phyloP scores from a whole-genome alignment of 2,329 filamentous ascomycete species.

The Exophiala alcalophila region DNA sequence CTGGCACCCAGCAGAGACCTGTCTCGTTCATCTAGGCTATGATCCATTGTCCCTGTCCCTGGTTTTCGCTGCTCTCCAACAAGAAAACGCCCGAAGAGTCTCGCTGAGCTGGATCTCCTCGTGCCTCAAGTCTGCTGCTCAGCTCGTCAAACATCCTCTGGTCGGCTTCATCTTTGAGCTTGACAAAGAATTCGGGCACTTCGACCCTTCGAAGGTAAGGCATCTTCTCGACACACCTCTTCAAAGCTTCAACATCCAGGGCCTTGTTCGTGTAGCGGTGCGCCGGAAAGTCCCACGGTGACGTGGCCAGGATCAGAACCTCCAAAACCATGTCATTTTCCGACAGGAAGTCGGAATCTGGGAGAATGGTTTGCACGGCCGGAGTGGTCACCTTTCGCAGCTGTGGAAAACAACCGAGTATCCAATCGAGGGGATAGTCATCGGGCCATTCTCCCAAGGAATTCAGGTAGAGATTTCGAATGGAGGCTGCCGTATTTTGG shows the following conservation, averaged over 20 bases:
- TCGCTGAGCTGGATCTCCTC: slow-evolving; percentile 5
- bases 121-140: slow-evolving; percentile 3
- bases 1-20: too few relatives aligned
- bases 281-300: too few relatives aligned
- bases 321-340: background rate
- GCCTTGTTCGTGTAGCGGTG: too few relatives aligned
- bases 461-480: slow-evolving; percentile 5
- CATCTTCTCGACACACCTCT: slow-evolving; percentile 6
- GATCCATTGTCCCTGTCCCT: background rate
- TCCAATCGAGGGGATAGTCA: too few relatives aligned
- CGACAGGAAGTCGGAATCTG: background rate
- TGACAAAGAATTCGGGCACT: slow-evolving; percentile 1
- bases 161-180: background rate
- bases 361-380: too few relatives aligned
- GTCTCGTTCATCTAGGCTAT: too few relatives aligned
- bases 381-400: slow-evolving; percentile 1
- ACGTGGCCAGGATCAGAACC: too few relatives aligned
- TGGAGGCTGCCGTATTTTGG: slow-evolving; percentile 1
- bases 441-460: background rate
- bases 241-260: background rate
- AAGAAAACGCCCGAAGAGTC: slow-evolving; percentile 13
- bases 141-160: slow-evolving; percentile 1
- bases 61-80: background rate
- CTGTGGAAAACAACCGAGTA: too few relatives aligned
- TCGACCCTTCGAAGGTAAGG: slow-evolving; percentile 14